Evolutionary conservation across 108 stramenopile species (phyloP).

Genomic region (Mediolabrus comicus): DNA sequence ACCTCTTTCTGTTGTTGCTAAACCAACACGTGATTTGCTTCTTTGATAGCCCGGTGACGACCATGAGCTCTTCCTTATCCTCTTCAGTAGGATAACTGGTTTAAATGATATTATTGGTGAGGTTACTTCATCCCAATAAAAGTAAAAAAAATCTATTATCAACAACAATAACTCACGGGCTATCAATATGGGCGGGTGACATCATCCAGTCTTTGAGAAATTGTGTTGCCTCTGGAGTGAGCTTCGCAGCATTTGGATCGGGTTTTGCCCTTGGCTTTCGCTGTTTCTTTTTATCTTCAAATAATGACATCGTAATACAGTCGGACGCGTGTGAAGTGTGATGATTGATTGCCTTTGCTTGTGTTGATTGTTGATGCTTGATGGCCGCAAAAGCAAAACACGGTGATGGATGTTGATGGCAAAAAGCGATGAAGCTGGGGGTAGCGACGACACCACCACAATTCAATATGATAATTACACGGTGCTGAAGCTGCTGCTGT

Average conservation of each 20-base stretch:
- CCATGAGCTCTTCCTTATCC: background rate
- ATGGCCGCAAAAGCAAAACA: too few relatives aligned
- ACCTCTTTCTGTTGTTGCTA: slow-evolving; percentile 2
- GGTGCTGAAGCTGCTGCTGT: too few relatives aligned
- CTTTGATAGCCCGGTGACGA: background rate
- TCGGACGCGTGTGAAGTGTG: background rate
- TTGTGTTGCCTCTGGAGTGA: background rate
- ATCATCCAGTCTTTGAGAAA: background rate
- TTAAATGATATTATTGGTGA: background rate
- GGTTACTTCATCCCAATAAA: background rate
- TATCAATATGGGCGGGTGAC: background rate
- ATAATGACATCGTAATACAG: background rate
- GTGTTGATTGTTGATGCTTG: background rate
- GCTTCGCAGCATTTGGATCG: background rate
- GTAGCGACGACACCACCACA: too few relatives aligned
- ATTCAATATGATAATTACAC: too few relatives aligned
- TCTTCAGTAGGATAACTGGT: background rate
- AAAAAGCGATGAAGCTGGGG: too few relatives aligned
- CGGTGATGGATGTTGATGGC: background rate
- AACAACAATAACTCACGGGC: background rate
- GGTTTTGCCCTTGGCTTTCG: background rate
- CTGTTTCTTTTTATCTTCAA: too few relatives aligned
- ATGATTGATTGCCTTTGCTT: too few relatives aligned
- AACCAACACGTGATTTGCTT: background rate
- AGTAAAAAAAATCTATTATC: background rate